These are phyloP conservation scores for Starmerella bacillaris DNA, from an alignment of 805 yeast genomes.

Conservation along the genomic window DNA sequence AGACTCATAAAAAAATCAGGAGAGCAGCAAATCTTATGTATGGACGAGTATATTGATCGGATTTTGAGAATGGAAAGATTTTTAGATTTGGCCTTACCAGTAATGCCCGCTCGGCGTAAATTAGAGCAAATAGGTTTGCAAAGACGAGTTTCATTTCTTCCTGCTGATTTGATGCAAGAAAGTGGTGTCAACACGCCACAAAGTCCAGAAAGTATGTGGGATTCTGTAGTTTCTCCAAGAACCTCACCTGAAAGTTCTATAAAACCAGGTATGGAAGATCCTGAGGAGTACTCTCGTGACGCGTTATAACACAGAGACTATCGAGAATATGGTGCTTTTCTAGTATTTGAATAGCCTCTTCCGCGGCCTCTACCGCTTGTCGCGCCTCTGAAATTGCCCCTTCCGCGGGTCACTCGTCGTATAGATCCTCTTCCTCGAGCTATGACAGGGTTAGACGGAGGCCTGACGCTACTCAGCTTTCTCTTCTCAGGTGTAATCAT, in stretches of 20 bases:
- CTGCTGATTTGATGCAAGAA: no score
- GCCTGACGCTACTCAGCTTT: constrained; percentile 18
- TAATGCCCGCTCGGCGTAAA: constrained; percentile 28
- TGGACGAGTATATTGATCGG: constrained; percentile 62
- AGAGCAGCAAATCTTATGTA: constrained; percentile 28
- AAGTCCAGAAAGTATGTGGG: no score
- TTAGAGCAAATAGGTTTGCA: constrained; percentile 22
- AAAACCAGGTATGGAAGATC: no score
- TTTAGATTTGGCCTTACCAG: constrained; percentile 50
- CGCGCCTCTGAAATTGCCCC: constrained; percentile 4
- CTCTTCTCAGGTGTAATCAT: constrained; percentile 30
- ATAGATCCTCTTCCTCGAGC: constrained; percentile 1
- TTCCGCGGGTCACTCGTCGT: constrained; percentile 2
- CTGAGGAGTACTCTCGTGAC: no score
- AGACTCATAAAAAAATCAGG: constrained; percentile 28
- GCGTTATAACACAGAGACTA: no score
- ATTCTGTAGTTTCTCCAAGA: no score
- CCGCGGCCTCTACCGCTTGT: constrained; percentile 5
- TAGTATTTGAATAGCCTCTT: neutral
- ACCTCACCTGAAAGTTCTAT: no score
- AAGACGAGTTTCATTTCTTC: constrained; percentile 5
- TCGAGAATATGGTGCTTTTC: no score
- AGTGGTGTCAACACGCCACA: no score
- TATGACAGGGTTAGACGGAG: constrained; percentile 5
- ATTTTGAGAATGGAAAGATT: constrained; percentile 40